Conservation (phyloP, 805 yeast genomes). For the Metschnikowia cubensis region DNA sequence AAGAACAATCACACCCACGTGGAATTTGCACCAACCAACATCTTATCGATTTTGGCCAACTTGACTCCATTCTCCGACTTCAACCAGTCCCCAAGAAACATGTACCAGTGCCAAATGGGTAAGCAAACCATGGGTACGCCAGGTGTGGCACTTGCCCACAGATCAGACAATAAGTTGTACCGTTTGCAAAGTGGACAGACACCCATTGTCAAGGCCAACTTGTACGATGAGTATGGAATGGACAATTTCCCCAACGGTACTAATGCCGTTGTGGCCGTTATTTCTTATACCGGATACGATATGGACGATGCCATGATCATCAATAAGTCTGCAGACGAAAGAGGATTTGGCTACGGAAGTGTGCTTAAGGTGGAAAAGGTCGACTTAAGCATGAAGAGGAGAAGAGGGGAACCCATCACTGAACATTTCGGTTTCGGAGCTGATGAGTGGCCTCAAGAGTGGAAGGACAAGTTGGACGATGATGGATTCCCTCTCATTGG, state of each 20-base stretch:
- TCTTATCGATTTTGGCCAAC: conserved; percentile 90
- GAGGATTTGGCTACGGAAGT: conserved; percentile 97
- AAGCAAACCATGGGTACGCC: conserved; percentile 99
- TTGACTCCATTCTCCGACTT: conserved; percentile 97
- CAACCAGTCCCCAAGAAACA: conserved; percentile 98
- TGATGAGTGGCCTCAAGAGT: conserved; percentile 87
- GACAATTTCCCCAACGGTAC: conserved; percentile 98
- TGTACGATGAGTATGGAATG: conserved; percentile 95
- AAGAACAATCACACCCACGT: conserved; percentile 83
- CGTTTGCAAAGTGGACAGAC: conserved; percentile 94
- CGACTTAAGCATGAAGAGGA: conserved; percentile 70
- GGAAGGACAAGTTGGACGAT: conserved; percentile 83
- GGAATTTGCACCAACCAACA: conserved; percentile 92
- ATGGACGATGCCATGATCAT: conserved; percentile 99
- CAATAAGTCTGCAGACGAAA: conserved; percentile 94
- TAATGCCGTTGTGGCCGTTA: conserved; percentile 97
- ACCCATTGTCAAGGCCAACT: conserved; percentile 89
- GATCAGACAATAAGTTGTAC: conserved; percentile 93
- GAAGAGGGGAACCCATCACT: conserved; percentile 90
- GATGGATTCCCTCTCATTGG: conserved; percentile 95
- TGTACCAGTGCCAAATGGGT: conserved; percentile 99
- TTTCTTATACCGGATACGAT: conserved; percentile 98
- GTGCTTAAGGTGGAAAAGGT: conserved; percentile 93
- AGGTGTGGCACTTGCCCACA: conserved; percentile 87
- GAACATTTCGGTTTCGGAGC: conserved; percentile 93